phyloP scores from a whole-genome alignment of 805 yeast species.

The Starmerella etchellsii region DNA sequence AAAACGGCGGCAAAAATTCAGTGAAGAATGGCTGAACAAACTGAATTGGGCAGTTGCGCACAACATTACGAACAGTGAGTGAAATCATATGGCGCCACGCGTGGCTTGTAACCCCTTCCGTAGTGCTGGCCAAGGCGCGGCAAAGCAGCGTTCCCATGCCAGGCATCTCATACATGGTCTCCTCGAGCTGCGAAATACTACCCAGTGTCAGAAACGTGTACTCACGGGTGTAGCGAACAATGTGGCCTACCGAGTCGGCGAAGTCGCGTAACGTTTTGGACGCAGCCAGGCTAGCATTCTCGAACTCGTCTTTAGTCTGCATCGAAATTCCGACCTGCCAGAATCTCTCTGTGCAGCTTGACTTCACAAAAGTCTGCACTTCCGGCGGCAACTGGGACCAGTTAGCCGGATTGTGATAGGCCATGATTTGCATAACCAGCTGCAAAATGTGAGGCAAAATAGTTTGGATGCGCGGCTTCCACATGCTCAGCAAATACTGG shows the following conservation, averaged over 20 bases:
- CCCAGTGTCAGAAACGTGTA: constrained; percentile 85
- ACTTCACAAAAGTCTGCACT: constrained; percentile 82
- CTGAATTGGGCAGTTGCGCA: constrained; percentile 74
- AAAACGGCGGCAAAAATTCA: constrained; percentile 64
- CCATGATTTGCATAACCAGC: constrained; percentile 77
- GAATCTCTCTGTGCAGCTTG: constrained; percentile 82
- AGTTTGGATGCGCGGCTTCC: constrained; percentile 91
- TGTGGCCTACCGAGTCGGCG: constrained; percentile 96
- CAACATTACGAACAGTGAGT: constrained; percentile 70
- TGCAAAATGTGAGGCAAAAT: constrained; percentile 84
- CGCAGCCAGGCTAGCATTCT: constrained; percentile 88
- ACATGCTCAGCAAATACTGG: constrained; percentile 51
- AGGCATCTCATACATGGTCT: constrained; percentile 76
- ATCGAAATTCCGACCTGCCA: constrained; percentile 98
- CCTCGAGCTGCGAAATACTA: constrained; percentile 80
- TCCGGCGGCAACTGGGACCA: constrained; percentile 81
- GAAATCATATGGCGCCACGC: constrained; percentile 97
- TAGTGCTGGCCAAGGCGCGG: constrained; percentile 72
- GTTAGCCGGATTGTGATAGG: constrained; percentile 85
- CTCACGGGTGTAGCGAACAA: constrained; percentile 87
- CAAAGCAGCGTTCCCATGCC: constrained; percentile 62
- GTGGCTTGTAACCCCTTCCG: constrained; percentile 73
- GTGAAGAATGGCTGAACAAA: constrained; percentile 57
- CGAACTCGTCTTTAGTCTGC: constrained; percentile 84
- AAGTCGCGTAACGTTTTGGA: constrained; percentile 88